These are phyloP conservation scores for Globisporangium viniferum DNA, from an alignment of 352 stramenopile species.

Conservation along the genomic window DNA sequence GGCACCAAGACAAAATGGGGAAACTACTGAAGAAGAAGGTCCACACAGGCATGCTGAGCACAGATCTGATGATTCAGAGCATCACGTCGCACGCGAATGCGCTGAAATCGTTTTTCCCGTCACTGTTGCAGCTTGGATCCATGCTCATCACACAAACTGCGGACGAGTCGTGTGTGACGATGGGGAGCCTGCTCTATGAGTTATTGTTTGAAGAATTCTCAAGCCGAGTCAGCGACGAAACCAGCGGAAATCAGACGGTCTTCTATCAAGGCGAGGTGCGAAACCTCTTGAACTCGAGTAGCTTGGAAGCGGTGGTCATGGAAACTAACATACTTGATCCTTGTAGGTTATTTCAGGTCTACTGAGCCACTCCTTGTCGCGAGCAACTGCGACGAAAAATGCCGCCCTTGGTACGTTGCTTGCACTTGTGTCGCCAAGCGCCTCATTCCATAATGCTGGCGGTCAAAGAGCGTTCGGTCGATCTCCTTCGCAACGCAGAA, in stretches of 20 bases:
- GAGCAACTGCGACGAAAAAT: slow-evolving; percentile 22
- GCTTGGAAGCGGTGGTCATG: background rate
- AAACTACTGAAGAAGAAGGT: slow-evolving; percentile 46
- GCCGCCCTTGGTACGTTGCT: slow-evolving; percentile 36
- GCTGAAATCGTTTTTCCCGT: slow-evolving; percentile 42
- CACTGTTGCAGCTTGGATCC: slow-evolving; percentile 31
- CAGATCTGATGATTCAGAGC: slow-evolving; percentile 26
- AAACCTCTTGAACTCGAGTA: background rate
- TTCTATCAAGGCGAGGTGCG: slow-evolving; percentile 58
- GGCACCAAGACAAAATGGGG: slow-evolving; percentile 36
- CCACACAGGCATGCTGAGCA: slow-evolving; percentile 19
- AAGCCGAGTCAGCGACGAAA: slow-evolving; percentile 8
- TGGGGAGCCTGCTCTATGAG: slow-evolving; percentile 42
- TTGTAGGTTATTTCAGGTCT: slow-evolving; percentile 36
- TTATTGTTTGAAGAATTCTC: slow-evolving; percentile 55
- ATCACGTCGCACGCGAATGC: slow-evolving; percentile 36
- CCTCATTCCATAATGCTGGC: slow-evolving; percentile 20
- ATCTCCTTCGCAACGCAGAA: slow-evolving; percentile 21
- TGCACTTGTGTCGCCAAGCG: slow-evolving; percentile 24
- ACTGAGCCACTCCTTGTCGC: slow-evolving; percentile 34
- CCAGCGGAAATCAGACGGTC: slow-evolving; percentile 19
- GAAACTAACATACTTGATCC: background rate
- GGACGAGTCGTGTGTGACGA: slow-evolving; percentile 14
- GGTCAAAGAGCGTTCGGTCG: background rate
- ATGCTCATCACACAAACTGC: slow-evolving; percentile 28